A percentile compares a stretch with the other conserved stretches of the same genome.
Conservation (phyloP, 2,329 filamentous ascomycete genomes). For the Ophiobolus disseminans region DNA sequence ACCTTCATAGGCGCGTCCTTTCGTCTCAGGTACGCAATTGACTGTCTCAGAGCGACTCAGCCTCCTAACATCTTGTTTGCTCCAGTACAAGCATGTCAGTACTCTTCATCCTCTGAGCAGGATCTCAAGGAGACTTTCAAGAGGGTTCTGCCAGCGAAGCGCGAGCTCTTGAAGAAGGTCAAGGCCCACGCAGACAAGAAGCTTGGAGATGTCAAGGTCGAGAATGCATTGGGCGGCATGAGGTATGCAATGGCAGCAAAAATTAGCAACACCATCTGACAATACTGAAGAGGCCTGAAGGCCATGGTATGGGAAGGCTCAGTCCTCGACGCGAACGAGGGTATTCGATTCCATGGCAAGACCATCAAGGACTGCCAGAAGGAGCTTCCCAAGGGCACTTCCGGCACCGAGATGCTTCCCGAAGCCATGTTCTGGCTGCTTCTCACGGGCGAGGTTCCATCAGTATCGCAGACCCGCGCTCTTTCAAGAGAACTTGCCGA, state of each 20-base stretch:
- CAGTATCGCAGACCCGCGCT: conserved; percentile 77
- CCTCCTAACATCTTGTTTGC: conserved; percentile 19
- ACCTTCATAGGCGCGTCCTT: conserved; percentile 39
- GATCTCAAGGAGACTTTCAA: conserved; percentile 88
- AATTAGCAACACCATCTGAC: conserved; percentile 15
- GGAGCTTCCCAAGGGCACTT: conserved; percentile 88
- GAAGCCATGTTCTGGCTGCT: conserved; percentile 99
- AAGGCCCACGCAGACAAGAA: conserved; percentile 83
- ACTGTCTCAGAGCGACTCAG: conserved; percentile 3
- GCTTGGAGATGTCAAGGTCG: conserved; percentile 90
- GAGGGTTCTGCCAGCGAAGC: conserved; percentile 86
- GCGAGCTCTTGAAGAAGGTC: conserved; percentile 91
- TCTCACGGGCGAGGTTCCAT: conserved; percentile 89
- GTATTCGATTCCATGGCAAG: conserved; percentile 96
- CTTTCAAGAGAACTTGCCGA: conserved; percentile 88
- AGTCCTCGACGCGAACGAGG: conserved; percentile 93
- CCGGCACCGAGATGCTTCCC: conserved; percentile 95
- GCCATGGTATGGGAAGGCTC: conserved; percentile 99
- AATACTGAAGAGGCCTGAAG: conserved; percentile 72
- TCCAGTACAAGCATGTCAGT: conserved; percentile 61
- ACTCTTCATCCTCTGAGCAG: conserved; percentile 79
- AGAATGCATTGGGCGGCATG: conserved; percentile 96
- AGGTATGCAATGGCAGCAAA: conserved; percentile 57
- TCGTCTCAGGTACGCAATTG: conserved; percentile 48
- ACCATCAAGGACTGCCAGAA: conserved; percentile 98